Evolutionary conservation across 208 protist species (phyloP), one percentile per base, ranked within the genome.

Genomic region (Wallacemonas collosoma): DNA sequence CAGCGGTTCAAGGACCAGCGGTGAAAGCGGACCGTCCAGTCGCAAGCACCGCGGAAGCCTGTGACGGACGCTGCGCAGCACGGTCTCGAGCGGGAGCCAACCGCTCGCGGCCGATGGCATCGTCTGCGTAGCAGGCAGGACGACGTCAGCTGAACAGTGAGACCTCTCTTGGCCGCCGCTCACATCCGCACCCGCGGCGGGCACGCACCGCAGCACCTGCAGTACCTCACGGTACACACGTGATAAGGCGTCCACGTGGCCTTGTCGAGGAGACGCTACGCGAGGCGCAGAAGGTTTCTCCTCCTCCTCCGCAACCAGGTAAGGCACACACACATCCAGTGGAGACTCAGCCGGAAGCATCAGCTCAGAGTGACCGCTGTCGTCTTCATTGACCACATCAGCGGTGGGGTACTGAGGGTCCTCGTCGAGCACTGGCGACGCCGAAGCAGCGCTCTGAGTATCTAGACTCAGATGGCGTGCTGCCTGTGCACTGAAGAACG

Each of bases 401-500:
- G 26, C 26, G 26, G 26, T 26, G 26, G 26, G 26, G 26, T 26
- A 26, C 0, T 26, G 26, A 26, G 26, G 26, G 26, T 26, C 26
- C 26, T 26, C 26, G 26, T 26, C 26, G 26, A 26, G 26, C 26
- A 26, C 26, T 26, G 26, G 26, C 26, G 26, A 26, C 26, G 0
- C 26, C 26, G 0, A 26, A 0, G 26, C 26, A 26, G 26, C 26
- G 26, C 26, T 26, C 26, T 26, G 26, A 26, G 26, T 26, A 26
- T 26, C 26, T 26, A 26, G 26, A 26, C 26, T 6, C 56, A 62
- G 17, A 62, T 26, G 43, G 35, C 15, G 6, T 5, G 5, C 12
- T 4, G 56, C 38, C 56, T 62, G 35, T 7, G 9, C 56, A 0
- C 8, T 6, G 44, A 79, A 79, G 40, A 74, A 79, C 2, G 69